Evolutionary conservation across 202 grass and related monocot genomes (phyloP), one percentile per base, ranked within the genome.

Genomic region (Panicum virgatum): DNA sequence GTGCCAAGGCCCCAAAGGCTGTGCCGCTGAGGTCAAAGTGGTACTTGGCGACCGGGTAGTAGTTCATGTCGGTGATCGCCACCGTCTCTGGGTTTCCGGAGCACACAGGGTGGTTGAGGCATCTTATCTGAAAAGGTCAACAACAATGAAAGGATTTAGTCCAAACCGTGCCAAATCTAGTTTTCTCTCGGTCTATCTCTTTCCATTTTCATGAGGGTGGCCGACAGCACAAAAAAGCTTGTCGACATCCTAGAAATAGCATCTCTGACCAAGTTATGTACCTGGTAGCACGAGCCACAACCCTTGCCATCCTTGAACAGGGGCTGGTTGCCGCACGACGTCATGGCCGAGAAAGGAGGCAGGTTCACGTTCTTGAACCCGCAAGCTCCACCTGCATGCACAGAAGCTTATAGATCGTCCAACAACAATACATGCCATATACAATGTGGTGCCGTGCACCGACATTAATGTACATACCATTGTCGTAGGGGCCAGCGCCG

Each of bases 11-110:
- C 10, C 95, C 95, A 46, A 95, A 94, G 14, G 95, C 84, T 5
- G 89, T 94, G 44, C 95, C 95, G 34, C 90, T 93, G 66, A 98
- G 89, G 88, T 98, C 95, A 39, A 98, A 98, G 50, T 98, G 95
- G 44, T 86, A 89, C 46, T 84, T 90, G 47, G 88, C 76, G 0
- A 92, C 78, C 0, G 90, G 88, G 50, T 77, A 89, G 69, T 89
- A 89, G 75, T 93, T 94, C 85, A 90, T 84, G 75, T 97, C 94
- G 0, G 94, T 87, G 60, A 97, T 89, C 65, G 83, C 88, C 18
- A 97, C 65, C 27, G 86, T 93, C 78, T 84, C 84, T 15, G 92
- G 81, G 46, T 75, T 97, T 66, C 92, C 92, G 12, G 94, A 97
- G 88, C 94, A 97, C 0, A 81, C 88, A 0, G 42, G 37, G 77